phyloP scores from a whole-genome alignment of 768 basidiomycete genomes.

The Phaeolepiota aurea region DNA sequence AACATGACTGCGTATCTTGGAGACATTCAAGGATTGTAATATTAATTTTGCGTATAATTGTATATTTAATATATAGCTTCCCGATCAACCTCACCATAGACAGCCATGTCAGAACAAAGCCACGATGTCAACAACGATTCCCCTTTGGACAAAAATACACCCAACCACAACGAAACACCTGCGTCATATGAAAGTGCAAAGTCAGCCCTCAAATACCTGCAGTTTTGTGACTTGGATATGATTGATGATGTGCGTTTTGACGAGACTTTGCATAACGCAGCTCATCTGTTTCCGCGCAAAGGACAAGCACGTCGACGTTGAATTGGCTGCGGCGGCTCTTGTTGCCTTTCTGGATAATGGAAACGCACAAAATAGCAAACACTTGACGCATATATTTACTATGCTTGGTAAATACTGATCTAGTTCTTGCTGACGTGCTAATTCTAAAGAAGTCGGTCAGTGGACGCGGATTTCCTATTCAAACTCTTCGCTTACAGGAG shows the following conservation, averaged over 20 bases:
- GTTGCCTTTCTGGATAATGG: background rate
- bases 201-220: background rate
- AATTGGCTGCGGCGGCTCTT: too few species aligned
- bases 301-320: too few species aligned
- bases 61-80: background rate
- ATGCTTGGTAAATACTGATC: background rate
- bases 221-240: background rate
- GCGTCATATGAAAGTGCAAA: background rate
- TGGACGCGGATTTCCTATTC: conserved; percentile 18
- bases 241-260: background rate
- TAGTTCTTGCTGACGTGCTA: background rate
- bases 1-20: conserved; percentile 50
- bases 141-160: too few species aligned
- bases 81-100: background rate
- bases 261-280: background rate
- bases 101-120: background rate
- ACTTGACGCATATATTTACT: background rate
- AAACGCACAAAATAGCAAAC: background rate
- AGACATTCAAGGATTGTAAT: conserved; percentile 45
- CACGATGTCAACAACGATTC: background rate
- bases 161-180: background rate
- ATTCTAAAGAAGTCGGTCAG: conserved; percentile 8
- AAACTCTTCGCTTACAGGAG: conserved; percentile 46
- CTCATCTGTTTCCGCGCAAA: too few species aligned
- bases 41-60: background rate